Percentiles rank a stretch among this genome's conserved stretches.
phyloP scores from a whole-genome alignment of 1,284 basidiomycete species.

The Ustilago vetiveriae region DNA sequence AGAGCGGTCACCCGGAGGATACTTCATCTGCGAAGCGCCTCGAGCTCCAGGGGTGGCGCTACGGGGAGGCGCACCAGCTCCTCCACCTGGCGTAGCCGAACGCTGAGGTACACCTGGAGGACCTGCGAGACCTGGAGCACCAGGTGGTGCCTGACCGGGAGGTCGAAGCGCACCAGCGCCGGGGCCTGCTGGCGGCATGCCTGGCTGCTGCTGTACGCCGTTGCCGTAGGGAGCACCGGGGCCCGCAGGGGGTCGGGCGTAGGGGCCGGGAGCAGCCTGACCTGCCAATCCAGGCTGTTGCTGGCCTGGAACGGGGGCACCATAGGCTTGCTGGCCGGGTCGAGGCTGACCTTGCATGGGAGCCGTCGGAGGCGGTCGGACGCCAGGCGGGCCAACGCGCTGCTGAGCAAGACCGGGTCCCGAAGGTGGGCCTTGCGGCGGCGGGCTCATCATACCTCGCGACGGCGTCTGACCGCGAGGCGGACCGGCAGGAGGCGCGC shows the following conservation, averaged over 20 bases:
- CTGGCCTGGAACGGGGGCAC: slow-evolving; percentile 23
- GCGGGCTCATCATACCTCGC: slow-evolving; percentile 68
- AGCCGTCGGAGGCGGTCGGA: slow-evolving; percentile 33
- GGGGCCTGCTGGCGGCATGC: slow-evolving; percentile 16
- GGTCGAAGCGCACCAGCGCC: slow-evolving; percentile 38
- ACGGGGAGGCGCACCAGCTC: slow-evolving; percentile 60
- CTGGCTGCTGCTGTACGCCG: slow-evolving; percentile 28
- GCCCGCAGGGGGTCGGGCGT: slow-evolving; percentile 42
- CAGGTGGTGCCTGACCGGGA: slow-evolving; percentile 29
- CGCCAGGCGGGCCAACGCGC: slow-evolving; percentile 34
- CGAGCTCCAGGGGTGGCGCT: slow-evolving; percentile 49
- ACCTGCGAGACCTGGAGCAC: slow-evolving; percentile 39
- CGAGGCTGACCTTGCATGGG: slow-evolving; percentile 23
- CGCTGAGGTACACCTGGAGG: slow-evolving; percentile 67
- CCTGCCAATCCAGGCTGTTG: slow-evolving; percentile 39
- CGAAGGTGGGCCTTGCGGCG: slow-evolving; percentile 34
- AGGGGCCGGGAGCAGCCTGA: slow-evolving; percentile 30
- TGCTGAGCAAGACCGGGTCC: slow-evolving; percentile 42
- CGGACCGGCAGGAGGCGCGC: slow-evolving; percentile 61
- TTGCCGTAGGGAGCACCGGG: slow-evolving; percentile 31
- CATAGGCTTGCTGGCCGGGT: slow-evolving; percentile 30
- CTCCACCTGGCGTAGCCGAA: slow-evolving; percentile 66
- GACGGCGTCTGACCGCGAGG: slow-evolving; percentile 55
- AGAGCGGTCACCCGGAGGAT: slow-evolving; percentile 89
- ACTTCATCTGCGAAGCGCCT: slow-evolving; percentile 73